Evolutionary conservation across 2,329 filamentous ascomycete genomes (phyloP), one percentile per base, ranked within the genome.

Genomic region (Apiospora marii): DNA sequence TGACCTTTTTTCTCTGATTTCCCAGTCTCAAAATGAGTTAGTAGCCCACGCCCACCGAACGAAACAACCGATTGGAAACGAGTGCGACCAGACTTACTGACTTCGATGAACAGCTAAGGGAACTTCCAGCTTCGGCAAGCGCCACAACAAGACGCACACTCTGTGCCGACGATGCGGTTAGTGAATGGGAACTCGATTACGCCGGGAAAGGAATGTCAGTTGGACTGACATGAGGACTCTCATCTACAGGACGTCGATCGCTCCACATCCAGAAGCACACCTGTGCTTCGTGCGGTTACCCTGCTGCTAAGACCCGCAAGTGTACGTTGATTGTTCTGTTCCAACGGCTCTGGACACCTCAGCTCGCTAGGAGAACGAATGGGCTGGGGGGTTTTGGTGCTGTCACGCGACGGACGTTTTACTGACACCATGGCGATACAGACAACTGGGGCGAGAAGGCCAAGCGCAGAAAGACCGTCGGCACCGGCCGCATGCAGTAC

Each of bases 391-490:
- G 27, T 30, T 34, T 12, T 44, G 67, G 58, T 27, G 43, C 53
- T 34, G 71, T 58, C 67, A 68, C 48, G 69, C 37, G 58, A 74
- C 74, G 74, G 53, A 76, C 77, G 70, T 77, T 77, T 53, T 51
- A 70, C 58, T 64, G 58, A 64, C 68, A 30, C 69, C 16, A 16
- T 69, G 22, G 46, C 19, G 19, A 46, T 75, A 84, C 84, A 98
- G 96, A 92, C 93, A 98, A 99, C 94, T 99, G 96, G 96, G 92
- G 94, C 87, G 96, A 98, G 92, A 99, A 99, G 94, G 96, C 95
- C 82, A 98, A 98, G 94, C 91, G 96, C 87, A 97, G 96, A 93
- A 98, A 98, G 95, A 98, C 96, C 84, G 96, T 94, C 85, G 96
- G 96, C 83, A 96, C 94, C 84, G 96, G 96, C 86, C 94, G 96